Evolutionary conservation across 371 early-diverging fungal species (phyloP).

Genomic region (Mortierella sp.): DNA sequence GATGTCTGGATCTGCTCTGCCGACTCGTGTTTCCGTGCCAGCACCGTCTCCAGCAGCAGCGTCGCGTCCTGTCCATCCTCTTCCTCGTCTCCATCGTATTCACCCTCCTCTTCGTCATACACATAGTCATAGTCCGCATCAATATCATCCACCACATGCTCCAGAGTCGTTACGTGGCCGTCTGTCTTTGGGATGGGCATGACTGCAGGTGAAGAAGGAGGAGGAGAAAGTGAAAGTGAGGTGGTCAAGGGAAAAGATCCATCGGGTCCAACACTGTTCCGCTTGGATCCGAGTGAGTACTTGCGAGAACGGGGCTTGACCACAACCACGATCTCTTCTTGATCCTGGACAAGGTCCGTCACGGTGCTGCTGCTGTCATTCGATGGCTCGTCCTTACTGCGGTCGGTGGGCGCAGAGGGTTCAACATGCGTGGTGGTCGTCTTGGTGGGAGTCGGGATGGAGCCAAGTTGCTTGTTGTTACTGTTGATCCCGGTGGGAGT

Average conservation of each 20-base stretch:
- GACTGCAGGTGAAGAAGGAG: too few species aligned
- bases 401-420: constrained; percentile 2
- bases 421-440: neutral
- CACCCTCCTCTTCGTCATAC: neutral
- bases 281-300: constrained; percentile 23
- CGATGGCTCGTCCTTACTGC: constrained; percentile 16
- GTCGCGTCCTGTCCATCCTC: constrained; percentile 20
- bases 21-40: constrained; percentile 36
- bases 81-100: neutral
- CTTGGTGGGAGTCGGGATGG: neutral
- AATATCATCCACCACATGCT: too few species aligned
- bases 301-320: constrained; percentile 14
- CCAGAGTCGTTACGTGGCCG: too few species aligned
- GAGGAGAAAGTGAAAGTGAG: too few species aligned
- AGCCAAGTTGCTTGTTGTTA: constrained; percentile 1
- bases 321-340: constrained; percentile 8
- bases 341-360: constrained; percentile 22
- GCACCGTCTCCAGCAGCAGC: constrained; percentile 25
- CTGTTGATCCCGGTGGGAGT: neutral
- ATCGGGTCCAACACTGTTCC: constrained; percentile 7
- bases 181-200: too few species aligned
- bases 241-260: too few species aligned
- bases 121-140: too few species aligned
- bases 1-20: constrained; percentile 36
- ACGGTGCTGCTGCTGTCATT: constrained; percentile 45